Conservation (phyloP, 805 yeast genomes). For the Pichia pseudocactophila region DNA sequence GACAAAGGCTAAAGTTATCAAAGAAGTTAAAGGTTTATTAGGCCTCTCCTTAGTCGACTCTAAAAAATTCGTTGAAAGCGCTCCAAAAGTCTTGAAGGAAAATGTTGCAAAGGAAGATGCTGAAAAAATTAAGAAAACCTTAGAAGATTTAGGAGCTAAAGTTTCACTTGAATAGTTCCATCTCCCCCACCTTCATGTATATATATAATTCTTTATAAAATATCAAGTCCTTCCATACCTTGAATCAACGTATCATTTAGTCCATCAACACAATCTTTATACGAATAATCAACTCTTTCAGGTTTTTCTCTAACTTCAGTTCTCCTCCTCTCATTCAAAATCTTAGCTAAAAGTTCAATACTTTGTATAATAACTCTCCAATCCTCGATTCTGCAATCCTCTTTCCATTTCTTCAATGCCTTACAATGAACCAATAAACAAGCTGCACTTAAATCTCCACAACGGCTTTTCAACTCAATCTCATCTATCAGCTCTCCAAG, state of each 20-base stretch:
- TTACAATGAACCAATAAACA: slow-evolving; percentile 4
- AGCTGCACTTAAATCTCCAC: not conserved
- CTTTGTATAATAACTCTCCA: slow-evolving; percentile 1
- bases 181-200: slow-evolving; percentile 1
- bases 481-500: not conserved
- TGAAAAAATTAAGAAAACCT: slow-evolving; percentile 84
- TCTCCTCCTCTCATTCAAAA: not conserved
- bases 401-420: not conserved
- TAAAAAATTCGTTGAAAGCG: slow-evolving; percentile 94
- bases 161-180: slow-evolving; percentile 63
- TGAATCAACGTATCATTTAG: not conserved
- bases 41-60: slow-evolving; percentile 94
- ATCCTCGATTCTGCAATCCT: not conserved
- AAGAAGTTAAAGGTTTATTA: slow-evolving; percentile 87
- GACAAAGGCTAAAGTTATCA: slow-evolving; percentile 93
- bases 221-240: not conserved
- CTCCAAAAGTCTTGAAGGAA: slow-evolving; percentile 94
- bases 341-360: not conserved
- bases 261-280: not conserved
- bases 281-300: not conserved
- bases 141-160: slow-evolving; percentile 95
- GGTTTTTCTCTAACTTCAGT: not conserved
- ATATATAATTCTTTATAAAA: slow-evolving; percentile 1
- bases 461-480: not conserved
- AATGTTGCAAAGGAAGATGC: slow-evolving; percentile 95